These are phyloP conservation scores for Solanum peruvianum DNA, from an alignment of 257 asterid species.

Conservation along the genomic window DNA sequence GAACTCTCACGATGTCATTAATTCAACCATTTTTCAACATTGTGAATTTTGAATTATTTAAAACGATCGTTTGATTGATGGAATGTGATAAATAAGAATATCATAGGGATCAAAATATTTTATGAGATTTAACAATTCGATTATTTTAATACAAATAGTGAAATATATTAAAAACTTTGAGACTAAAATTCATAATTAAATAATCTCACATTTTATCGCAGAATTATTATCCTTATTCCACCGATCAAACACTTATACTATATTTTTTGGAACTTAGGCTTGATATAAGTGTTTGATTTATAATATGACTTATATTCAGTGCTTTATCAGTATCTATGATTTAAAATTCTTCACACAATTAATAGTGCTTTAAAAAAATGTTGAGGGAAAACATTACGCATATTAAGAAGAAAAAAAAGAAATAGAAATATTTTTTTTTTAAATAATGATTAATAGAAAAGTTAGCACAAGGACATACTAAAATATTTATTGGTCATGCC, in stretches of 20 bases:
- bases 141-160: neutral
- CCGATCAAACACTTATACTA: neutral
- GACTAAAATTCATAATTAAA: neutral
- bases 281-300: neutral
- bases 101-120: neutral
- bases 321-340: neutral
- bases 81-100: neutral
- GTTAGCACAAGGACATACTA: neutral
- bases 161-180: neutral
- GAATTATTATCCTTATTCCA: neutral
- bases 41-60: neutral
- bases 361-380: too few relatives aligned
- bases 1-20: neutral
- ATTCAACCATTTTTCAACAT: neutral
- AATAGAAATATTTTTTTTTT: too few relatives aligned
- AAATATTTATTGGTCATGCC: neutral
- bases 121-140: neutral
- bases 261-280: neutral
- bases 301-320: neutral
- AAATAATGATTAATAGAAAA: neutral
- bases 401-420: neutral
- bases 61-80: neutral
- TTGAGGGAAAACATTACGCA: neutral
- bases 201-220: neutral
- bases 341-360: neutral